Base-by-base conservation (phyloP, 495 filamentous ascomycete species). In the Aspergillus ellipticus region DNA sequence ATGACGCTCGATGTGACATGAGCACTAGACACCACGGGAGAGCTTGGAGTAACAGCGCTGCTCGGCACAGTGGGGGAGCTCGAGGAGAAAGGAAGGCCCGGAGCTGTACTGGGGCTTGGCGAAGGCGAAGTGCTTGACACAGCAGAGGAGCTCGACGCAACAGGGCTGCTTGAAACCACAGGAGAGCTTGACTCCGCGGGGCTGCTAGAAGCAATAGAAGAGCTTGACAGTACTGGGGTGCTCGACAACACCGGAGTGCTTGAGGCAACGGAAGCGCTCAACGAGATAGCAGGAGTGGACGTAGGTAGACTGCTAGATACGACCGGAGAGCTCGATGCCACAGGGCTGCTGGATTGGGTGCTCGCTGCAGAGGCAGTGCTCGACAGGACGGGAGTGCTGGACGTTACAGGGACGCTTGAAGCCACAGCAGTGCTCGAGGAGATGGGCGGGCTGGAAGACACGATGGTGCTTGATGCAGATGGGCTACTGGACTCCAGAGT, bases 401-500 rank as follows among this genome's bases (percentile, higher is more conserved):
- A 54, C 11, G 16, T 42, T 5, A 57, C 42, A 29, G 54, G 35
- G 28, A 33, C 31, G 19, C 42, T 50, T 24, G 41, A 42, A 39
- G 42, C 29, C 15, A 20, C 21, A 17, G 17, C 19, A 4, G 45
- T 15, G 42, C 53, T 39, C 21, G 33, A 5, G 9, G 20, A 22
- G 2, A 9, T 9, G 51, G 49, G 22, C 2, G 57, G 42, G 45
- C 62, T 59, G 11, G 65, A 63, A 11, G 51, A n/a, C 28, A 35
- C 24, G 0, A 26, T 42, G 39, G 59, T 52, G 53, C 42, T 65
- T 9, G 60, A 53, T 3, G 52, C 13, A n/a, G n/a, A n/a, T n/a
- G n/a, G n/a, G n/a, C n/a, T n/a, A n/a, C n/a, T n/a, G n/a, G n/a
- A n/a, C 47, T 48, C 21, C 21, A 19, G 31, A 19, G 42, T 39